Percentiles rank a stretch among this genome's conserved stretches.
Conservation (phyloP, 2,329 filamentous ascomycete genomes). For the Penicillium olsonii region DNA sequence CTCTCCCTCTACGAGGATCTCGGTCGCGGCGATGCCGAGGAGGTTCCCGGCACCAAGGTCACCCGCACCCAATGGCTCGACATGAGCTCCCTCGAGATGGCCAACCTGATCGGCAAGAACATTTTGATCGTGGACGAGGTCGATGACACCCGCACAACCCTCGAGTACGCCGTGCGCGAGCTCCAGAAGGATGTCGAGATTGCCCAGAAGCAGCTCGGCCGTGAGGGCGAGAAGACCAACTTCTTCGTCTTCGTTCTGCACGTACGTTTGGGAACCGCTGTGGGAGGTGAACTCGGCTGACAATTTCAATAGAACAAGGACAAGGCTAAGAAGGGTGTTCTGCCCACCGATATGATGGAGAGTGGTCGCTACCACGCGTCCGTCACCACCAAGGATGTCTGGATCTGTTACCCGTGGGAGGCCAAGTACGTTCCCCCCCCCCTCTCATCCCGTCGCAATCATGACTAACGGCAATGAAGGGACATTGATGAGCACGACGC, state of each 20-base stretch:
- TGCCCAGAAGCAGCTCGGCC: slow-evolving; percentile 72
- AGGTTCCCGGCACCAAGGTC: slow-evolving; percentile 86
- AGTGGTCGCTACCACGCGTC: slow-evolving; percentile 79
- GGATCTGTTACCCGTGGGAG: slow-evolving; percentile 99
- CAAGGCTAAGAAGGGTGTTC: slow-evolving; percentile 86
- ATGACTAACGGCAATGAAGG: slow-evolving; percentile 42
- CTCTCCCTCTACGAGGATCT: slow-evolving; percentile 95
- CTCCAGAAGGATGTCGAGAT: slow-evolving; percentile 90
- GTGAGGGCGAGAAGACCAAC: slow-evolving; percentile 71
- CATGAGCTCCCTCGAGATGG: slow-evolving; percentile 80
- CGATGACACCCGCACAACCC: slow-evolving; percentile 89
- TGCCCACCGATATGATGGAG: slow-evolving; percentile 76
- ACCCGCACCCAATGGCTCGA: slow-evolving; percentile 99
- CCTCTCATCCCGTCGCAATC: background rate
- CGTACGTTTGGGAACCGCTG: slow-evolving; percentile 56
- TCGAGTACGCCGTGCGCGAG: slow-evolving; percentile 92
- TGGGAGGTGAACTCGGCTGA: background rate
- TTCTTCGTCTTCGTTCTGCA: slow-evolving; percentile 97
- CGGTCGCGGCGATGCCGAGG: slow-evolving; percentile 62
- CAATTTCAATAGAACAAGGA: slow-evolving; percentile 78
- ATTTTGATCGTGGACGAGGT: slow-evolving; percentile 94
- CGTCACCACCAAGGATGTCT: slow-evolving; percentile 85
- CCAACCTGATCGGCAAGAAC: slow-evolving; percentile 85
- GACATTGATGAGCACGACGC: slow-evolving; percentile 92
- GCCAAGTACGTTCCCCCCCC: slow-evolving; percentile 69